phyloP scores from a whole-genome alignment of 768 basidiomycete species.

The Mycena alexandri region DNA sequence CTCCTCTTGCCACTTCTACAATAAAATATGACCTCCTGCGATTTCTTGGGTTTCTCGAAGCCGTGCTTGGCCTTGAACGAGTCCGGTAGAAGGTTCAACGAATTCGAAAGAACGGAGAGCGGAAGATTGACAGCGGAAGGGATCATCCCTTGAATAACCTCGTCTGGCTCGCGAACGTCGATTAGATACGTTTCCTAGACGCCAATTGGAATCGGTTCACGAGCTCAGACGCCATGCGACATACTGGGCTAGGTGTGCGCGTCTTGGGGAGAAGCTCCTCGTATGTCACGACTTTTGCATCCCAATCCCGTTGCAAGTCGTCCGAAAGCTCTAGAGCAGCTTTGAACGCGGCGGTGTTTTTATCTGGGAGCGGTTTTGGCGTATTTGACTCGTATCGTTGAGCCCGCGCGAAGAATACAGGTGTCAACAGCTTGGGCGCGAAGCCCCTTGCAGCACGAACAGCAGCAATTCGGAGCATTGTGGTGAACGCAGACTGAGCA shows the following conservation, averaged over 20 bases:
- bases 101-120: slow-evolving; percentile 78
- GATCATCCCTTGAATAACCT: slow-evolving; percentile 92
- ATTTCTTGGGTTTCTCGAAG: slow-evolving; percentile 77
- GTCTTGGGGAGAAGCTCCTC: slow-evolving; percentile 87
- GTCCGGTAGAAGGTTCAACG: slow-evolving; percentile 68
- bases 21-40: slow-evolving; percentile 89
- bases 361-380: slow-evolving; percentile 45
- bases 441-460: slow-evolving; percentile 25
- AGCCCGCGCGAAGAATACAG: slow-evolving; percentile 38
- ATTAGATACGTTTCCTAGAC: slow-evolving; percentile 77
- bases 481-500: neutral
- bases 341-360: slow-evolving; percentile 45
- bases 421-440: slow-evolving; percentile 29
- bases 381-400: slow-evolving; percentile 35
- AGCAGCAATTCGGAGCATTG: slow-evolving; percentile 31
- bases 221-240: slow-evolving; percentile 14
- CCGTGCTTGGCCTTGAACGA: slow-evolving; percentile 75
- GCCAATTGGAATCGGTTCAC: neutral
- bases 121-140: slow-evolving; percentile 94
- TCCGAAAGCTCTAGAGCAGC: slow-evolving; percentile 52
- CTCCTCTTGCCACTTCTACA: slow-evolving; percentile 92
- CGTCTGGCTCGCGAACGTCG: slow-evolving; percentile 94
- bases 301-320: slow-evolving; percentile 79
- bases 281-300: slow-evolving; percentile 77
- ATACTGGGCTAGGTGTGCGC: slow-evolving; percentile 76